Evolutionary conservation across 2,329 filamentous ascomycete species (phyloP).

Genomic region (Penicillium polonicum): DNA sequence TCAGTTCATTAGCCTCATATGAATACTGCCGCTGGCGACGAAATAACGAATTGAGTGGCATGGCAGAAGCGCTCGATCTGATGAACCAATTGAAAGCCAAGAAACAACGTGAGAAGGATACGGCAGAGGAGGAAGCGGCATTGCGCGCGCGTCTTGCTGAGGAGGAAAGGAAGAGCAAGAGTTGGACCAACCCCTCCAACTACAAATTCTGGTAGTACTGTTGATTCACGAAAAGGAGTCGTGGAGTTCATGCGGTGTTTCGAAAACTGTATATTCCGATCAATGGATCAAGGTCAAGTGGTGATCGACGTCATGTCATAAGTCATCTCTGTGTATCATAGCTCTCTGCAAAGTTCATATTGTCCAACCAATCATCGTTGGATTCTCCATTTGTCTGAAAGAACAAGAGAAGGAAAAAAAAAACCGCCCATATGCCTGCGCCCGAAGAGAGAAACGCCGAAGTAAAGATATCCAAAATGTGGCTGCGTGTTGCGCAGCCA

Average conservation of each 20-base stretch:
- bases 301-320: constrained; percentile 20
- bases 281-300: constrained; percentile 11
- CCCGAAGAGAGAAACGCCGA: constrained; percentile 4
- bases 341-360: constrained; percentile 19
- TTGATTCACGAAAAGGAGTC: constrained; percentile 28
- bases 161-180: constrained; percentile 43
- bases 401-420: neutral
- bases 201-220: constrained; percentile 48
- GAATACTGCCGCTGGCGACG: constrained; percentile 80
- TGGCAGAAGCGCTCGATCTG: constrained; percentile 82
- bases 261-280: constrained; percentile 25
- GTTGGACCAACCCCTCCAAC: constrained; percentile 45
- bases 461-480: neutral
- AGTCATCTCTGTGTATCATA: constrained; percentile 30
- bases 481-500: neutral
- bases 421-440: constrained; percentile 5
- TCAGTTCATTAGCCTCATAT: constrained; percentile 69
- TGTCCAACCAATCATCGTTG: constrained; percentile 5
- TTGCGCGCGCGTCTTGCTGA: constrained; percentile 33
- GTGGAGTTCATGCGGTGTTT: constrained; percentile 32
- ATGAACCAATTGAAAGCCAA: constrained; percentile 71
- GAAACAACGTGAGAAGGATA: constrained; percentile 54
- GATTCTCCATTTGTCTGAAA: neutral
- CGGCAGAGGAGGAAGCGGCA: constrained; percentile 37
- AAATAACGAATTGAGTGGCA: constrained; percentile 72